Percentiles rank a stretch among this genome's conserved stretches.
These are phyloP conservation scores for Aspergillus flavus DNA, from an alignment of 2,329 filamentous ascomycete genomes.

Conservation along the genomic window DNA sequence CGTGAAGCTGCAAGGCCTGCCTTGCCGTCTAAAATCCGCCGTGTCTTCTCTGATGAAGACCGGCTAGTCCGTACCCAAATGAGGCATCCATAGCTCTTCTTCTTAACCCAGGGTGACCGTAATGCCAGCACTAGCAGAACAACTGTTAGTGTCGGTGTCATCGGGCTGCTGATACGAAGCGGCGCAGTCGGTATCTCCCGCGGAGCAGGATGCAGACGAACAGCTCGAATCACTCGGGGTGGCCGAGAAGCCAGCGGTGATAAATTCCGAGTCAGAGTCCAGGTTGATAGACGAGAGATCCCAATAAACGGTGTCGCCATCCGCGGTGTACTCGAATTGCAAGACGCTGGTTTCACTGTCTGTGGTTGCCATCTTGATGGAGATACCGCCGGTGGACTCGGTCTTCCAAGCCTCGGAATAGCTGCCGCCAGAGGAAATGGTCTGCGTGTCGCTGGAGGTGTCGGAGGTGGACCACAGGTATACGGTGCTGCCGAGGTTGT, in stretches of 20 bases:
- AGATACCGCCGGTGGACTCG: constrained; percentile 35
- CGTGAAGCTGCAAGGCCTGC: neutral
- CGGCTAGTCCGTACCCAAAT: neutral
- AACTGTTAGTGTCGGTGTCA: constrained; percentile 31
- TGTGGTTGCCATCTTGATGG: constrained; percentile 34
- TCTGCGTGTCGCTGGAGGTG: constrained; percentile 22
- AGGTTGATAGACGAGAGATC: constrained; percentile 37
- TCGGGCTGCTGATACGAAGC: constrained; percentile 33
- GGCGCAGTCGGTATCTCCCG: constrained; percentile 28
- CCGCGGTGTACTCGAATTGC: constrained; percentile 37
- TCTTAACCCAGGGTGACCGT: constrained; percentile 42
- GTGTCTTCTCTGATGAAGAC: neutral
- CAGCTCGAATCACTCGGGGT: constrained; percentile 27
- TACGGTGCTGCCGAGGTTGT: constrained; percentile 28
- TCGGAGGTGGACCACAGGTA: constrained; percentile 33
- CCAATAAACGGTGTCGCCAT: constrained; percentile 30
- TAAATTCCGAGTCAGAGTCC: constrained; percentile 21
- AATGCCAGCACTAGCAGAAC: constrained; percentile 26
- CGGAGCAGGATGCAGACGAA: constrained; percentile 25
- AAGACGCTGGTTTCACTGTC: constrained; percentile 24
- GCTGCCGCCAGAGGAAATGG: constrained; percentile 19
- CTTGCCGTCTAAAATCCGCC: neutral
- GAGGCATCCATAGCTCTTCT: neutral
- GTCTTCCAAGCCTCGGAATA: constrained; percentile 32
- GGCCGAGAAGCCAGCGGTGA: constrained; percentile 29